Evolutionary conservation across 345 rosid species (phyloP), one percentile per base, ranked within the genome.

Genomic region (Hypericum androsaemum): DNA sequence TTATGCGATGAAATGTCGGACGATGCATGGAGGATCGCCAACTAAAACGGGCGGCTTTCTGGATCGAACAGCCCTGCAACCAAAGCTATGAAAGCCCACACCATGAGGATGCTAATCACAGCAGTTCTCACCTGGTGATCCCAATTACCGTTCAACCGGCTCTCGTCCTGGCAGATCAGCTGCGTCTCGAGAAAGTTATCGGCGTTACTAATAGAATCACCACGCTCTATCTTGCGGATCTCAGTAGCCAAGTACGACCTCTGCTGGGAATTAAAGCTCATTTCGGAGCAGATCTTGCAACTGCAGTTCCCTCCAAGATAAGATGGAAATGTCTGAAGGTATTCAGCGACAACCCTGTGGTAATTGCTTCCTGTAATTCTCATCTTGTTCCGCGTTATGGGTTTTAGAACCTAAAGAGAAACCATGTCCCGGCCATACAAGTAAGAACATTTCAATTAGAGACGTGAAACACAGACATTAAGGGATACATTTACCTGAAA

Each of bases 261-360:
- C 44, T 2, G 62, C 48, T 40, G 49, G 39, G 43, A 47, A 35
- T 38, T 54, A 52, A 43, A 47, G 50, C 50, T 63, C 16, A 57
- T 42, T 58, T 52, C 71, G 50, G 72, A 71, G 74, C 98, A 92
- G 66, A 58, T 72, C 48, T 57, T 69, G 69, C 98, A 92, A 41
- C 66, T 62, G 61, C 98, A 88, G 42, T 64, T 63, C 44, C 96
- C 89, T 41, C 96, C 98, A 39, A 92, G 95, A 75, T 73, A 92
- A 14, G 78, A 65, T 36, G 98, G 98, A 39, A 92, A 70, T 10
- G 69, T 73, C 75, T 75, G 82, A 51, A 92, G 76, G 71, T 73
- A 60, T 56, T 78, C 84, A 2, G 72, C 64, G 47, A 88, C 92
- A 67, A 78, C 71, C 65, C 50, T 72, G 22, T 45, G 68, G 72